phyloP scores from a whole-genome alignment of 208 protist genomes.

The Leptomonas seymouri region DNA sequence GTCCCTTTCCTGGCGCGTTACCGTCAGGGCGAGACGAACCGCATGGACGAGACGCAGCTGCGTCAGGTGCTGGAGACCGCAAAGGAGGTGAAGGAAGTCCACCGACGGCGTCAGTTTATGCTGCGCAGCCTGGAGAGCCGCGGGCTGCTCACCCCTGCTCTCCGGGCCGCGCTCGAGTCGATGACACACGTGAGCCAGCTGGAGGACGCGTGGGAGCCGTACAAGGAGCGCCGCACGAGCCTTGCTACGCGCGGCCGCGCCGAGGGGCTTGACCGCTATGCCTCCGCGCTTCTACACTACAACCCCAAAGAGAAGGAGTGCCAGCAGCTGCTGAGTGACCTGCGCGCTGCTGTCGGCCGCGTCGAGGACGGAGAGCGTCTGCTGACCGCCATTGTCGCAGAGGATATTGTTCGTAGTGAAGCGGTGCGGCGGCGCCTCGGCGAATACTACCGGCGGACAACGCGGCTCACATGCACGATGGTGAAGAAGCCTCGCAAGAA shows the following conservation, averaged over 20 bases:
- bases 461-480: conserved; percentile 40
- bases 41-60: conserved; percentile 67
- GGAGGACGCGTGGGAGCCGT: conserved; percentile 87
- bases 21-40: conserved; percentile 75
- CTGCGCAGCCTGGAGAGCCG: conserved; percentile 69
- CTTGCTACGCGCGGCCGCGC: conserved; percentile 76
- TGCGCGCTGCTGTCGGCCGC: conserved; percentile 23
- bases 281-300: conserved; percentile 44
- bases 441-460: conserved; percentile 41
- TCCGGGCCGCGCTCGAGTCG: conserved; percentile 41
- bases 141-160: conserved; percentile 64
- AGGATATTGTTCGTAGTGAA: conserved; percentile 71
- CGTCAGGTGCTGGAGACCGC: conserved; percentile 67
- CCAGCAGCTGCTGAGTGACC: conserved; percentile 33
- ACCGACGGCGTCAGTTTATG: conserved; percentile 80
- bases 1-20: conserved; percentile 92
- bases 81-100: conserved; percentile 70
- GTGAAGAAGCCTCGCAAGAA: conserved; percentile 62
- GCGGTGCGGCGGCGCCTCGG: conserved; percentile 44
- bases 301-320: conserved; percentile 10
- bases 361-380: conserved; percentile 59
- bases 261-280: conserved; percentile 67
- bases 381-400: conserved; percentile 62
- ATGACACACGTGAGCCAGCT: conserved; percentile 79
- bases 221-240: conserved; percentile 76